Base-by-base conservation (phyloP, 805 yeast genomes). In the Ogataea philodendri region DNA sequence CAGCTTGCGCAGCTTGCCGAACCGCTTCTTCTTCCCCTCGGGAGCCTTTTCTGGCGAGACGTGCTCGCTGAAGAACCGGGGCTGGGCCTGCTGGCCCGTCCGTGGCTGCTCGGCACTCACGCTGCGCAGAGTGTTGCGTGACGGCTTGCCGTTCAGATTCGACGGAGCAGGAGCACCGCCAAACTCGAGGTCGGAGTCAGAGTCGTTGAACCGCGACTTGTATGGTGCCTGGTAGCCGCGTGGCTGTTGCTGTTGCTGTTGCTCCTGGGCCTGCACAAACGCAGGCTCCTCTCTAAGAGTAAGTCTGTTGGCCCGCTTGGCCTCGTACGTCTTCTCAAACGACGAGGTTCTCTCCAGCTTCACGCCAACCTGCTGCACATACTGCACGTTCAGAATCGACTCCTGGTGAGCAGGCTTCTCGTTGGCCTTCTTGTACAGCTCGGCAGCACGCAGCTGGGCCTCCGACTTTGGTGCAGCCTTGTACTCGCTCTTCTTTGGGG, bases 121-220 rank as follows among this genome's bases (percentile, higher is more conserved):
- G n/a, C 57, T 49, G 37, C 66, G 55, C 15, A 57, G 27, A 0
- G 59, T 39, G 3, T 45, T 37, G 9, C 41, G 15, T 4, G 49
- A 32, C 10, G 54, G 51, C 30, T 40, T 43, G 15, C 15, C 25
- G 18, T 46, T 49, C 43, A 38, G 16, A 9, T 15, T n/a, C 16
- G n/a, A n/a, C 7, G 32, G 31, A 5, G 26, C 34, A 2, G 26
- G n/a, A n/a, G 14, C 22, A 16, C 9, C 59, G 5, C 15, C 11
- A n/a, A 32, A 27, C 15, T 40, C 45, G 16, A 22, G 9, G 10
- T 70, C 76, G 9, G 81, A 78, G 49, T 79, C 84, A 3, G 84
- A 77, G 51, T 81, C 87, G 5, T 65, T 66, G 43, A 78, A 72
- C 47, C 85, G 66, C 1, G 86, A 78, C 38, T 62, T 70, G 57